phyloP scores from a whole-genome alignment of 2,329 filamentous ascomycete species.

The Diaporthe sp. region DNA sequence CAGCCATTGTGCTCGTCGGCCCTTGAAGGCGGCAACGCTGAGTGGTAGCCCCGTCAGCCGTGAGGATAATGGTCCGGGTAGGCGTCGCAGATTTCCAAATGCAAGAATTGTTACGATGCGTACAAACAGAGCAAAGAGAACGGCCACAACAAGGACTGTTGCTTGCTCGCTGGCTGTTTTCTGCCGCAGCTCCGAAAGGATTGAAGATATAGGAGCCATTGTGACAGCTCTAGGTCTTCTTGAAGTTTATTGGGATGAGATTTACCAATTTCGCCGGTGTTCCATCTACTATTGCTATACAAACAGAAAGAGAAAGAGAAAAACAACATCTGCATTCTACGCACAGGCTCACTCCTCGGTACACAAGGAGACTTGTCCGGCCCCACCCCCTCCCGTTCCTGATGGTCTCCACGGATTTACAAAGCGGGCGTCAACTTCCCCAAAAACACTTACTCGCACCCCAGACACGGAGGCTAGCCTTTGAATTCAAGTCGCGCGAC shows the following conservation, averaged over 20 bases:
- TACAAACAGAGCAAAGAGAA: background rate
- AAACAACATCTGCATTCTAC: background rate
- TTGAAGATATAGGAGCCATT: background rate
- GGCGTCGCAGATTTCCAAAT: background rate
- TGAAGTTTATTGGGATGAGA: too few relatives aligned
- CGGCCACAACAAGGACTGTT: background rate
- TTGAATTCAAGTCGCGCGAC: background rate
- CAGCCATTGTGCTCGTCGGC: slow-evolving; percentile 12
- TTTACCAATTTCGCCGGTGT: background rate
- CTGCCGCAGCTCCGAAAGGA: background rate
- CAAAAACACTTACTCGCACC: background rate
- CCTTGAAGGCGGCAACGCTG: background rate
- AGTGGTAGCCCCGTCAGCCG: slow-evolving; percentile 1
- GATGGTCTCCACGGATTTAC: background rate
- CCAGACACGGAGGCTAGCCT: background rate
- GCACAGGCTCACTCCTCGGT: background rate
- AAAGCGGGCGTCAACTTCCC: background rate
- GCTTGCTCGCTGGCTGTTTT: background rate
- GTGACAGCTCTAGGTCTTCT: background rate
- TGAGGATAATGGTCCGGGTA: background rate
- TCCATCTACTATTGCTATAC: too few relatives aligned
- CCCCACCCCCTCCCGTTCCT: background rate
- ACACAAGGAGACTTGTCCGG: background rate
- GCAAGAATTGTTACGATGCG: background rate
- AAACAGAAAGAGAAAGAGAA: too few relatives aligned